Evolutionary conservation across 1,139 yeast genomes (phyloP), one percentile per base, ranked within the genome.

Genomic region (Spencermartinsiella ligniputridi): DNA sequence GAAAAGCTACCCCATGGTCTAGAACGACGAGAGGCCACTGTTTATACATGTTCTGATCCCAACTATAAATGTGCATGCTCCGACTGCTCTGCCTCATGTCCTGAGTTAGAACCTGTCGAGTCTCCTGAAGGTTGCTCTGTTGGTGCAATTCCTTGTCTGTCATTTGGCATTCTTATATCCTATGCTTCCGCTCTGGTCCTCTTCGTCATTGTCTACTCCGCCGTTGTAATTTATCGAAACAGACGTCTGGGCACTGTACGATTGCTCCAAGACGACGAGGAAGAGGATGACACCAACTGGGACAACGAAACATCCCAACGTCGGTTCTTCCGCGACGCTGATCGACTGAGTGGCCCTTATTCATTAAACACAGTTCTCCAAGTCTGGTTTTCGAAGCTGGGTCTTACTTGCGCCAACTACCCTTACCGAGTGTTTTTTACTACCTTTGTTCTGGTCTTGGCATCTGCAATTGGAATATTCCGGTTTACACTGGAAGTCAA

Each of bases 51-150:
- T 61, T 75, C 79, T 52, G 85, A 79, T 53, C 61, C 68, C 1
- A 80, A 77, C 37, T 90, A 75, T 59, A 75, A 76, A 52, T 89
- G 98, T 66, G 87, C 97, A 0, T 92, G 98, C 60, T 76, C 96
- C 0, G 98, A 92, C 64, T 92, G 98, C 62, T 78, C 84, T 0
- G 69, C 64, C 3, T 75, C 90, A 1, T 92, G 98, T 59, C 97
- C 97, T 0, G 60, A 54, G 1, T 70, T 90, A 24, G 58, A 60
- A 1, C 71, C 78, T 9, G 40, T 48, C 3, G 47, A 56, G 15
- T 52, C 57, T 18, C 38, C 52, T 13, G 60, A 68, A 1, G 62
- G 66, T 22, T 86, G 96, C 62, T 68, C 62, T 17, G 72, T 86
- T 2, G 89, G 85, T 0, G 62, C 68, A 0, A 46, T 89, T 3